phyloP scores from a whole-genome alignment of 1,284 basidiomycete species.

The Ceratobasidium sp. region DNA sequence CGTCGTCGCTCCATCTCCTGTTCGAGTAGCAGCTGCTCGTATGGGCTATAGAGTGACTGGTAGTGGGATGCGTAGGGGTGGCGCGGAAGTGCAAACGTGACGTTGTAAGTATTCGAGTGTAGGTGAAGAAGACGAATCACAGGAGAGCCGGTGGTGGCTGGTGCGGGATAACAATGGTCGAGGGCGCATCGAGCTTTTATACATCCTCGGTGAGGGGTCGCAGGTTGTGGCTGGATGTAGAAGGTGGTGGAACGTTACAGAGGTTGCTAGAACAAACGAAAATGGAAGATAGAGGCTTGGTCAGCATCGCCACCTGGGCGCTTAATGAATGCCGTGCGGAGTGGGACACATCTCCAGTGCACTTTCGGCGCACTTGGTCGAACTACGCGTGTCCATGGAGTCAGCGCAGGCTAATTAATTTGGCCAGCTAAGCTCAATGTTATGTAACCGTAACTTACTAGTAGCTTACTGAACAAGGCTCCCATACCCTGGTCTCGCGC shows the following conservation, averaged over 20 bases:
- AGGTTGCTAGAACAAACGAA: neutral
- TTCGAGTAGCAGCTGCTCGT: slow-evolving; percentile 10
- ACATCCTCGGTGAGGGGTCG: slow-evolving; percentile 1
- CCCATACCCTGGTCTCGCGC: too few relatives aligned
- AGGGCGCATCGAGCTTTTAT: neutral
- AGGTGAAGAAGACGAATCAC: neutral
- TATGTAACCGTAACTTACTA: too few relatives aligned
- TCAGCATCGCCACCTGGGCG: neutral
- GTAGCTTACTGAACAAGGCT: too few relatives aligned
- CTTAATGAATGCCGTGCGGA: too few relatives aligned
- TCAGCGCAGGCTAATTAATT: too few relatives aligned
- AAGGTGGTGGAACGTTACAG: neutral
- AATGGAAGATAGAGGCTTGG: slow-evolving; percentile 21
- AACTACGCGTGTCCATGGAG: too few relatives aligned
- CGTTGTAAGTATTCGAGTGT: neutral
- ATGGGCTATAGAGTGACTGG: slow-evolving; percentile 20
- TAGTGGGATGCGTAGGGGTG: slow-evolving; percentile 24
- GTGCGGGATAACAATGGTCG: neutral
- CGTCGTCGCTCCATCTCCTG: slow-evolving; percentile 33
- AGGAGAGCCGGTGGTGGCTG: neutral
- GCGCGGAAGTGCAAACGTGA: slow-evolving; percentile 29
- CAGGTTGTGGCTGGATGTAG: neutral
- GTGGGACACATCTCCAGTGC: too few relatives aligned
- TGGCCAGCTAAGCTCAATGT: too few relatives aligned
- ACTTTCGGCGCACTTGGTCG: too few relatives aligned